Base-by-base conservation (phyloP, 2,329 filamentous ascomycete genomes). In the Pestalotiopsis sp. region DNA sequence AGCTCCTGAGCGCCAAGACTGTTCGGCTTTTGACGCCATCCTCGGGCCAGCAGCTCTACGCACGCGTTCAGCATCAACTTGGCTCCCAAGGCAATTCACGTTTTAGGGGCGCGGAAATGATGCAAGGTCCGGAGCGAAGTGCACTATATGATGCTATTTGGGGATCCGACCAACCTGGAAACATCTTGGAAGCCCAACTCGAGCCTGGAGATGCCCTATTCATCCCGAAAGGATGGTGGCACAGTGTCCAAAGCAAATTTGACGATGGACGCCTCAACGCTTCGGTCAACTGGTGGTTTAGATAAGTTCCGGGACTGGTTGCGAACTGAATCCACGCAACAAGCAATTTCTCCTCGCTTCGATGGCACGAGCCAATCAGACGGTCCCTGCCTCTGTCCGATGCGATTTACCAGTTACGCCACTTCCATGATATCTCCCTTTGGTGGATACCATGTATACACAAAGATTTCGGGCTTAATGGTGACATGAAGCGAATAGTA, bases 161-260 rank as follows among this genome's bases (percentile, higher is more conserved):
- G 96, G 81, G 79, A 2, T 72, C 74, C 3, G 76, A 76, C 2
- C 71, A 68, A 25, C 25, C 74, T 69, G 69, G 78, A 72, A 72
- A 74, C 72, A 73, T 86, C 23, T 72, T 79, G 2, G 87, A 93
- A 75, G 88, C 86, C 1, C 77, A 81, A 4, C 76, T 98, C 14
- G 79, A 81, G 0, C 83, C 87, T 3, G 93, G 92, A 0, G 92
- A 96, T 80, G 89, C 86, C 0, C 75, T 97, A 9, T 96, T 93
- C 77, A 93, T 97, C 49, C 94, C 93, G 0, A 88, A 89, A 69
- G 92, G 92, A 1, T 96, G 93, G 93, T 97, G 93, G 93, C 93
- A 97, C 84, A 93, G 91, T 76, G 88, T 97, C 67, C 90, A 87
- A 76, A 92, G 93, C 52, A 74, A 85, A 60, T 89, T 87, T 1